Base-by-base conservation (phyloP, 805 yeast species). In the Teunomyces stri region DNA sequence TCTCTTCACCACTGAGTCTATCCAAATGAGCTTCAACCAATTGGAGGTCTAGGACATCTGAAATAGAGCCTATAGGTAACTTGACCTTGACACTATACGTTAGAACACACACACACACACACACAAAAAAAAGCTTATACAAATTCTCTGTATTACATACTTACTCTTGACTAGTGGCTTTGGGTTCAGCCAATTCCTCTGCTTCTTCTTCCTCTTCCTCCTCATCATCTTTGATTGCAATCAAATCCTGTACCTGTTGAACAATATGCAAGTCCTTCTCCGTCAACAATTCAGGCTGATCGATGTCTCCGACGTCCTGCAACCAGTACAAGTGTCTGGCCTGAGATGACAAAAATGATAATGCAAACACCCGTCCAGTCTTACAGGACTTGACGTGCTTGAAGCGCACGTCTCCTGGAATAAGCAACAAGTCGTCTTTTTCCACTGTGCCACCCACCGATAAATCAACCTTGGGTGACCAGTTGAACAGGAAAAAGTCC, bases 361-460 rank as follows among this genome's bases (percentile, higher is more conserved):
- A 74, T 20, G 84, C 82, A 54, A 81, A 84, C 12, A 89, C 90
- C 51, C 96, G 74, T 12, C 96, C 96, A 0, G 89, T 79, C 37
- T 69, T 77, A 64, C 95, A 86, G 25, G 87, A 80, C 43, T 74
- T 65, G 38, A 87, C 80, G 46, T 80, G 87, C 51, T 79, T 78
- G 82, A 90, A 87, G 37, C 84, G 80, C 44, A 87, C 92, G 59
- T 89, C 96, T 1, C 95, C 96, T 0, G 95, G 94, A 55, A 89
- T 82, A 37, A 89, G 79, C 53, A 88, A 71, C 49, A 87, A 72
- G 53, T 84, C 90, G 46, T 82, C 86, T 39, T 72, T 72, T 47
- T 76, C 81, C 7, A 71, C 54, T 13, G 52, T 35, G 43, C 70
- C 75, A 20, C 75, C 70, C 20, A 50, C 48, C 5, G 74, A 71